A percentile compares a stretch with the other conserved stretches of the same genome.
Conservation (phyloP, 352 stramenopile genomes). For the Phytopythium ostracodes region DNA sequence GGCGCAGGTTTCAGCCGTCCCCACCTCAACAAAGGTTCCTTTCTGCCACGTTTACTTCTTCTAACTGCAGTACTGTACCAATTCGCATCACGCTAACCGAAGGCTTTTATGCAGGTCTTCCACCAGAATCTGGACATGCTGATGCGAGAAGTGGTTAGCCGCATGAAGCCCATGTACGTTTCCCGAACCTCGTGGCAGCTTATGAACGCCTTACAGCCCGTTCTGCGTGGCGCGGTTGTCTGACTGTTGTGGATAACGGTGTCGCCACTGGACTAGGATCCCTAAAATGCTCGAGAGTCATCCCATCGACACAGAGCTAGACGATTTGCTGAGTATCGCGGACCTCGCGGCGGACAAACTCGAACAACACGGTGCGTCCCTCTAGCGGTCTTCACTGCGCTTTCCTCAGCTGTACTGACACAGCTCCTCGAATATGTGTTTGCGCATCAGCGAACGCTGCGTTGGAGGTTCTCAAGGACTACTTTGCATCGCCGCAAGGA, state of each 20-base stretch:
- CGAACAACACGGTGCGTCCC: constrained; percentile 40
- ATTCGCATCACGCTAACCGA: background rate
- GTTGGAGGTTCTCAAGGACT: constrained; percentile 34
- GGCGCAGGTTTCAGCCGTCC: constrained; percentile 7
- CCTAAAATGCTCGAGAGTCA: constrained; percentile 34
- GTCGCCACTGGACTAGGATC: constrained; percentile 28
- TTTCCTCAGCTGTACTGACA: background rate
- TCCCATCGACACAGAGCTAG: constrained; percentile 32
- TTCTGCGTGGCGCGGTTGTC: background rate
- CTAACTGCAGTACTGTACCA: too few relatives aligned
- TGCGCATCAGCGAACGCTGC: constrained; percentile 28
- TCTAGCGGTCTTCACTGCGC: too few relatives aligned
- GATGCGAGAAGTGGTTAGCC: constrained; percentile 37
- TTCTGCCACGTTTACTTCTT: too few relatives aligned
- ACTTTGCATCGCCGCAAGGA: constrained; percentile 43
- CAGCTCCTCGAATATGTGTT: background rate
- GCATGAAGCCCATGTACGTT: constrained; percentile 8
- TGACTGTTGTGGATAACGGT: background rate
- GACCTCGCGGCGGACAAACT: constrained; percentile 38
- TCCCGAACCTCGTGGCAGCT: background rate
- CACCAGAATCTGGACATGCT: constrained; percentile 53
- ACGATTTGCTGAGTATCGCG: constrained; percentile 37
- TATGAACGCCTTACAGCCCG: too few relatives aligned
- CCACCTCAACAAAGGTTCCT: constrained; percentile 29
- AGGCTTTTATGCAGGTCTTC: constrained; percentile 24